Percentiles rank a stretch among this genome's conserved stretches.
phyloP scores from a whole-genome alignment of 83 land plant species.

The Larix sibirica region DNA sequence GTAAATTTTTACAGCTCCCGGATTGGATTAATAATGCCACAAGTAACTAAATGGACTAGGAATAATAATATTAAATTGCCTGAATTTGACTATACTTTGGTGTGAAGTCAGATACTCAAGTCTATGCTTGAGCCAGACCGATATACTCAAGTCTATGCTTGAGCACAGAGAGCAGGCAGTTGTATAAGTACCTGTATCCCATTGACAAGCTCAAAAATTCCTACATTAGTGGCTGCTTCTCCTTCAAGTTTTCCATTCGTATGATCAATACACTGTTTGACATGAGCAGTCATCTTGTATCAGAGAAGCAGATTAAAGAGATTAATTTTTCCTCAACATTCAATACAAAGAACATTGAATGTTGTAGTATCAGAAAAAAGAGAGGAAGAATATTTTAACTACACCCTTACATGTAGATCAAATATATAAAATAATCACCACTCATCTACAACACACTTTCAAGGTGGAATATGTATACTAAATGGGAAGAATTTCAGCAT shows the following conservation, averaged over 20 bases:
- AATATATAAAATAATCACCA: background rate
- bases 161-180: background rate
- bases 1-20: background rate
- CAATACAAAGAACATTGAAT: background rate
- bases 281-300: slow-evolving; percentile 23
- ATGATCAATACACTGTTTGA: slow-evolving; percentile 30
- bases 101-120: background rate
- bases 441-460: background rate
- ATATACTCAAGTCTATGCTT: background rate
- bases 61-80: background rate
- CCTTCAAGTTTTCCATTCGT: slow-evolving; percentile 36
- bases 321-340: slow-evolving; percentile 2
- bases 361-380: background rate
- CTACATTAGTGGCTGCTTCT: slow-evolving; percentile 60
- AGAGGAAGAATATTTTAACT: background rate
- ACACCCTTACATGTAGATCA: background rate
- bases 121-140: background rate
- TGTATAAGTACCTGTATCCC: slow-evolving; percentile 50
- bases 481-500: background rate
- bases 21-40: background rate
- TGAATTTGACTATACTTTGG: background rate
- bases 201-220: slow-evolving; percentile 71
- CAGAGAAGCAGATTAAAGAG: slow-evolving; percentile 8
- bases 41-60: background rate
- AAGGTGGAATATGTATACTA: background rate